Evolutionary conservation across 1,284 basidiomycete species (phyloP).

Genomic region (Exobasidium cylindrosporum): DNA sequence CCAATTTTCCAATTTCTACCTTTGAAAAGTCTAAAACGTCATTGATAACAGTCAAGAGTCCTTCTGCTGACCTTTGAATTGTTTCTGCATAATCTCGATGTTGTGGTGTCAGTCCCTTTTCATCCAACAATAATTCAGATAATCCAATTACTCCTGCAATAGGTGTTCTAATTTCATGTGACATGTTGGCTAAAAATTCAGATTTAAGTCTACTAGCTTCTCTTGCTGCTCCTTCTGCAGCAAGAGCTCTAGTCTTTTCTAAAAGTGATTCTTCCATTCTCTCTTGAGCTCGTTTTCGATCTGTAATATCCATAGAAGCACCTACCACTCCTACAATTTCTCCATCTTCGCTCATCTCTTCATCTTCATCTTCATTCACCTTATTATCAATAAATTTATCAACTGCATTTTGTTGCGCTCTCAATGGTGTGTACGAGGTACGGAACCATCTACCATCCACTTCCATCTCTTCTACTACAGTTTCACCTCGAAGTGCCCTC

Average conservation of each 20-base stretch:
- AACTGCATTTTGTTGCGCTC: slow-evolving; percentile 28
- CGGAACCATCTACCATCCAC: slow-evolving; percentile 50
- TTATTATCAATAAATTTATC: slow-evolving; percentile 16
- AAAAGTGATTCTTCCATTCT: slow-evolving; percentile 49
- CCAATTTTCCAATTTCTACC: slow-evolving; percentile 57
- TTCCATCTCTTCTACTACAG: slow-evolving; percentile 47
- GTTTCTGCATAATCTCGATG: slow-evolving; percentile 58
- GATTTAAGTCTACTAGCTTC: slow-evolving; percentile 61
- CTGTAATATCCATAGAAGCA: slow-evolving; percentile 56
- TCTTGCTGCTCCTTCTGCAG: slow-evolving; percentile 56
- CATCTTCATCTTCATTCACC: not conserved
- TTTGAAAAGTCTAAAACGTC: slow-evolving; percentile 59
- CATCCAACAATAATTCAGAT: slow-evolving; percentile 50
- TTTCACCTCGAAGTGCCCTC: slow-evolving; percentile 38
- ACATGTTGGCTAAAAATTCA: slow-evolving; percentile 55
- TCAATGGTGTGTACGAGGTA: slow-evolving; percentile 44
- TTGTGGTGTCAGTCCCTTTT: slow-evolving; percentile 49
- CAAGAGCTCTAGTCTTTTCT: slow-evolving; percentile 50
- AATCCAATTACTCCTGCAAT: slow-evolving; percentile 57
- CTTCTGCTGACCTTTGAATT: slow-evolving; percentile 57
- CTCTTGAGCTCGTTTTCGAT: slow-evolving; percentile 48
- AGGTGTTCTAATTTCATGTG: slow-evolving; percentile 59
- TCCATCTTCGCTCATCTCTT: slow-evolving; percentile 2
- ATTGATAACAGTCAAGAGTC: slow-evolving; percentile 58
- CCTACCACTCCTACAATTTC: slow-evolving; percentile 53